These are phyloP conservation scores for Austroboletus niveus DNA, from an alignment of 1,284 basidiomycete genomes.

Conservation along the genomic window DNA sequence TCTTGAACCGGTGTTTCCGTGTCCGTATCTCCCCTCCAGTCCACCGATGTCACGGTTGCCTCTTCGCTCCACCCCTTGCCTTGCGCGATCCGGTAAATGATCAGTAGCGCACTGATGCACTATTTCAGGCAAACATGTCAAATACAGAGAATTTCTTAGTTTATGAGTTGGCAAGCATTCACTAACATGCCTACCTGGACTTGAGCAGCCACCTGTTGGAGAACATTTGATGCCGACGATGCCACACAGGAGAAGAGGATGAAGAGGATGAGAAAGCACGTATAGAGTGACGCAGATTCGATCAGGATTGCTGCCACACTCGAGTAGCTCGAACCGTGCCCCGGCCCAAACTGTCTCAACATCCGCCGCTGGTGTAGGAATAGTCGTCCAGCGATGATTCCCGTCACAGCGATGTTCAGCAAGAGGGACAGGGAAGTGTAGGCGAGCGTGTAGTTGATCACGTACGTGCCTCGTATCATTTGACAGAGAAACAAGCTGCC, in stretches of 20 bases:
- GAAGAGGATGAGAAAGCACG: constrained; percentile 18
- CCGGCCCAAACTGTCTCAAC: constrained; percentile 11
- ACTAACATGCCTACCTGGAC: constrained; percentile 15
- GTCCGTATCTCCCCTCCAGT: constrained; percentile 16
- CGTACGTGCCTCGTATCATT: not conserved
- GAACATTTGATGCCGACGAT: constrained; percentile 7
- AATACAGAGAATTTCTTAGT: not conserved
- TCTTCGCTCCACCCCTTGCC: constrained; percentile 20
- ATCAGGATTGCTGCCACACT: constrained; percentile 17
- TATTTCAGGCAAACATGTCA: not conserved
- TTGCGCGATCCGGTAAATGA: constrained; percentile 25
- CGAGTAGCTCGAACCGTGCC: constrained; percentile 16
- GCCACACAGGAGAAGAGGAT: constrained; percentile 12
- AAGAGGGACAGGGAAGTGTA: constrained; percentile 16
- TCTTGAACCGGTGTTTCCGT: not conserved
- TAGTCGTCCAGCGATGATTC: constrained; percentile 18
- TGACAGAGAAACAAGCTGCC: constrained; percentile 12
- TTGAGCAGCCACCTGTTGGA: constrained; percentile 21
- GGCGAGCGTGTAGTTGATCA: constrained; percentile 1
- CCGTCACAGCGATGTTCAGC: constrained; percentile 20
- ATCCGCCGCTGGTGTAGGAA: constrained; percentile 16
- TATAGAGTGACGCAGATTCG: constrained; percentile 27
- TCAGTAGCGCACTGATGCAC: constrained; percentile 22
- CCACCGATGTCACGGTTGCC: constrained; percentile 8
- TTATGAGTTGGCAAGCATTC: not conserved